A percentile compares a stretch with the other conserved stretches of the same genome.
Evolutionary conservation across 305 asterid species (phyloP).

Genomic region (Fraxinus nigra): DNA sequence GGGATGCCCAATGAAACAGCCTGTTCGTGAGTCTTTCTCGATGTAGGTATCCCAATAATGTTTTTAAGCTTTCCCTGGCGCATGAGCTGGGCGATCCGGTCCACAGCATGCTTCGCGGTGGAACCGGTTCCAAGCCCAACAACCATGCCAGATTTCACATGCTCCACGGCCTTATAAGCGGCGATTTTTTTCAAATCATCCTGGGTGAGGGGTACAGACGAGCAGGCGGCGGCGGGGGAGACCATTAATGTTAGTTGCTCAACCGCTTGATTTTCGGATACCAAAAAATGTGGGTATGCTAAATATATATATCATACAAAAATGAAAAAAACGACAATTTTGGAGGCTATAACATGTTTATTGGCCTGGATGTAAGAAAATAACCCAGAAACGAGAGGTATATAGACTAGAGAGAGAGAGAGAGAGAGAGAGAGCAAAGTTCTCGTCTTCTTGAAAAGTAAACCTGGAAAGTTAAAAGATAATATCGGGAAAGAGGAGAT

Average conservation of each 20-base stretch:
- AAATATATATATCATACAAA: not conserved
- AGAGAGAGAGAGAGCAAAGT: not conserved
- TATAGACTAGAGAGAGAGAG: not conserved
- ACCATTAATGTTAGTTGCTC: slow-evolving; percentile 42
- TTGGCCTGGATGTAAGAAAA: not conserved
- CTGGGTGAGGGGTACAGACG: slow-evolving; percentile 48
- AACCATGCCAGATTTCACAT: slow-evolving; percentile 80
- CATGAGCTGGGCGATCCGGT: slow-evolving; percentile 60
- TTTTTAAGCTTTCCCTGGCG: slow-evolving; percentile 54
- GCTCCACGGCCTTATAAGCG: slow-evolving; percentile 82
- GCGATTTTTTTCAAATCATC: slow-evolving; percentile 83
- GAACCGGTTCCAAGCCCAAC: slow-evolving; percentile 85
- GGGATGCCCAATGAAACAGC: slow-evolving; percentile 65
- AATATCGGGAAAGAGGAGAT: not conserved
- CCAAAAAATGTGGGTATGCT: slow-evolving; percentile 53
- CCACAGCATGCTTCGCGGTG: slow-evolving; percentile 86
- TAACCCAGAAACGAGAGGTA: not conserved
- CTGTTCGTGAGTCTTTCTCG: slow-evolving; percentile 60
- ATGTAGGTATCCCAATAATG: slow-evolving; percentile 80
- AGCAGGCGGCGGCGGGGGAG: slow-evolving; percentile 28
- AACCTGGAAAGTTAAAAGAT: not conserved
- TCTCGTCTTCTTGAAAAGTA: not conserved
- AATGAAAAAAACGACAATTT: not conserved
- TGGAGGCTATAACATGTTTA: not conserved
- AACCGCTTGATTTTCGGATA: slow-evolving; percentile 31